Base-by-base conservation (phyloP, 768 basidiomycete genomes). In the Russula compacta region DNA sequence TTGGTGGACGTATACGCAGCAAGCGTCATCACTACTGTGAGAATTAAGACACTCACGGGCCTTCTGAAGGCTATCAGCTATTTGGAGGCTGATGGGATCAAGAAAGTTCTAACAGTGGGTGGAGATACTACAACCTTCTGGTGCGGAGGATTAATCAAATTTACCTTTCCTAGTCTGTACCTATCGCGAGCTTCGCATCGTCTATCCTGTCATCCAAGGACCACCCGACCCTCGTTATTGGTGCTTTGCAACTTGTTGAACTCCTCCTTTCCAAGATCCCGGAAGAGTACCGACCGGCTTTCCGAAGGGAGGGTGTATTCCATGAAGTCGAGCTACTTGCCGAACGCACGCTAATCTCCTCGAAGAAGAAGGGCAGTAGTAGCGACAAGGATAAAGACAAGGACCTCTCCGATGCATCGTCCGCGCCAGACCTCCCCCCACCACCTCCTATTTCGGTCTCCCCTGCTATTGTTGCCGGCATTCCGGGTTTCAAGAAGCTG, bases 1-100 rank as follows among this genome's bases (percentile, higher is more conserved):
- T 81, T 99, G 58, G 86, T 98, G 60, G 97, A 98, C 68, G 95
- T 99, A n/a, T 98, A 98, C 73, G 89, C 95, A n/a, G 95, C 97
- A 35, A 97, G 92, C 71, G 95, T 98, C 32, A 85, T 87, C 52
- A 83, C 86, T 0, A 84, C 90, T 2, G 85, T 98, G 11, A 81
- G 97, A 61, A 83, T 89, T 46, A 95, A 95, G 76, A 92, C 93
- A 0, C 76, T 98, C 64, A 89, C 86, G 0, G 92, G 88, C 1
- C 69, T 98, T 53, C 74, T 97, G 65, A 97, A 98, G 71, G 93
- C 95, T 2, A 84, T 95, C 59, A 89, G 91, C 63, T 98, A 94
- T 72, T 77, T 92, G 49, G 87, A 92, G 58, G 80, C 82, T 2
- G 85, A 86, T 6, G 86, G 85, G 12, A 76, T 98, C 33, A 85